phyloP scores from a whole-genome alignment of 805 yeast species.

The Wilhelminamyces savonicus region DNA sequence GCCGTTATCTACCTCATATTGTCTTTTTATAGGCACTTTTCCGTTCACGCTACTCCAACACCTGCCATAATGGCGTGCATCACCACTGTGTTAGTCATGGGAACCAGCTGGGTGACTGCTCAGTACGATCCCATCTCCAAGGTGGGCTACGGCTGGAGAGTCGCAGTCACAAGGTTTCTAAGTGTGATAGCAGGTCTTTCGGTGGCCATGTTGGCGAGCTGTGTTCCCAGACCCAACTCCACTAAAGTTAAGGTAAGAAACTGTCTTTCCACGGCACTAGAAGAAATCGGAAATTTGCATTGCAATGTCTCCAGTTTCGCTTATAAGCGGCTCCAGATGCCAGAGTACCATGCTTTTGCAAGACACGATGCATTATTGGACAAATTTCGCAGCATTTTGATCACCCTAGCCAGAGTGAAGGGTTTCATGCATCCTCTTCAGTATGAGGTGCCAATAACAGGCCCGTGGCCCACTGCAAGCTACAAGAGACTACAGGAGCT shows the following conservation, averaged over 20 bases:
- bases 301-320: conserved; percentile 23
- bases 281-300: conserved; percentile 22
- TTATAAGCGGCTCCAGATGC: conserved; percentile 12
- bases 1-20: conserved; percentile 17
- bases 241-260: conserved; percentile 20
- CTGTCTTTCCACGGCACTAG: conserved; percentile 14
- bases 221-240: conserved; percentile 24
- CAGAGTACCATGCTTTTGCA: conserved; percentile 9
- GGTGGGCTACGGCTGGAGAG: conserved; percentile 22
- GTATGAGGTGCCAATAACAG: conserved; percentile 23
- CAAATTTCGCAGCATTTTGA: conserved; percentile 14
- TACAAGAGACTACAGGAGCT: conserved; percentile 16
- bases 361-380: conserved; percentile 17
- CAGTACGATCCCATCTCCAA: conserved; percentile 10
- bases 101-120: conserved; percentile 27
- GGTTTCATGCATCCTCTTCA: conserved; percentile 17
- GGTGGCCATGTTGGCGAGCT: conserved; percentile 23
- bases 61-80: conserved; percentile 22
- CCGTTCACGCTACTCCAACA: conserved; percentile 18
- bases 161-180: conserved; percentile 21
- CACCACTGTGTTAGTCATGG: conserved; percentile 22
- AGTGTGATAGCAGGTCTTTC: conserved; percentile 21
- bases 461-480: conserved; percentile 25
- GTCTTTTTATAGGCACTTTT: conserved; percentile 23
- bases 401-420: conserved; percentile 14